Conservation (phyloP, 306 rosid species). For the Quercus variabilis region DNA sequence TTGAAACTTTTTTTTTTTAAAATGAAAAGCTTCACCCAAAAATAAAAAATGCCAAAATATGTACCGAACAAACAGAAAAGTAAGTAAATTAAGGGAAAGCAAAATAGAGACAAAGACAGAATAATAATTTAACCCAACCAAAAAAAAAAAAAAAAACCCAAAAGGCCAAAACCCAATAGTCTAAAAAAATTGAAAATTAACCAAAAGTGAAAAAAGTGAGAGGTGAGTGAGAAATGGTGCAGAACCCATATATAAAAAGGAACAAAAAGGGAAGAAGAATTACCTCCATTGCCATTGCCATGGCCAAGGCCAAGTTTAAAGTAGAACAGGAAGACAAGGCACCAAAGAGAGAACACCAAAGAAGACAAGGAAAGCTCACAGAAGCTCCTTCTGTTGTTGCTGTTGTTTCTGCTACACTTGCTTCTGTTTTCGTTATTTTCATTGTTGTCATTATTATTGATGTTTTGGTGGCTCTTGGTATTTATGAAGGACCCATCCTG, state of each 20-base stretch:
- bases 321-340: conserved; percentile 56
- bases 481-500: conserved; percentile 21
- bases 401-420: neutral
- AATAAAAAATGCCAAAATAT: neutral
- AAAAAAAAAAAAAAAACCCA: neutral
- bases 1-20: neutral
- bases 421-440: neutral
- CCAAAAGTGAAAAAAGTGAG: neutral
- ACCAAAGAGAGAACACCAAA: conserved; percentile 60
- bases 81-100: neutral
- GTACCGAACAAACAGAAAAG: neutral
- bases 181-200: neutral
- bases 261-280: neutral
- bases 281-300: conserved; percentile 52
- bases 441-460: no score
- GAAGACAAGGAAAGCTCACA: conserved; percentile 68
- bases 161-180: neutral
- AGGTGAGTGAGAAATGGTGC: neutral
- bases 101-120: neutral
- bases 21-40: neutral
- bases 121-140: no score
- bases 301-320: conserved; percentile 53
- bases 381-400: conserved; percentile 27
- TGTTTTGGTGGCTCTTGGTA: conserved; percentile 24
- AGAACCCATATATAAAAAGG: neutral